phyloP scores from a whole-genome alignment of 2,329 filamentous ascomycete genomes.

The Fusarium austroafricanum region DNA sequence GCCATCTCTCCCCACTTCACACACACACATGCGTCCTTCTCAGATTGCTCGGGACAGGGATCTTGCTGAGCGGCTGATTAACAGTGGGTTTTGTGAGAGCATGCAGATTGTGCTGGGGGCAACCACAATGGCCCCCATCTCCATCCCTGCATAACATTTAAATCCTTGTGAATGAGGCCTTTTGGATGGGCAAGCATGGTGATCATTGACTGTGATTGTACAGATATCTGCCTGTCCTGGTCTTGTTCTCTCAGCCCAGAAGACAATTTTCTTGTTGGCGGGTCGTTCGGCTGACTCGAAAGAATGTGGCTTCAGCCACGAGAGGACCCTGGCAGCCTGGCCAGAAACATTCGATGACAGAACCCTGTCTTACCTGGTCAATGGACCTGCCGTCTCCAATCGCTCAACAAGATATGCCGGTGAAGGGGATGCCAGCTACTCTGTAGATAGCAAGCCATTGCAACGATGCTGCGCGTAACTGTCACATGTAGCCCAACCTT shows the following conservation, averaged over 20 bases:
- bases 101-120: conserved; percentile 23
- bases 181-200: conserved; percentile 2
- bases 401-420: background rate
- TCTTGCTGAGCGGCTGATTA: conserved; percentile 39
- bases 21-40: conserved; percentile 28
- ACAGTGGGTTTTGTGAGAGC: conserved; percentile 31
- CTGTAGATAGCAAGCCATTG: conserved; percentile 17
- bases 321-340: background rate
- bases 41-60: conserved; percentile 35
- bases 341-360: conserved; percentile 14
- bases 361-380: conserved; percentile 9
- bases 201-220: background rate
- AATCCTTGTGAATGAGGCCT: conserved; percentile 10
- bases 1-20: conserved; percentile 26
- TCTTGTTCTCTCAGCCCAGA: background rate
- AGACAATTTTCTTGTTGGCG: background rate
- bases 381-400: background rate
- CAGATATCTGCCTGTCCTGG: background rate
- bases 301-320: background rate
- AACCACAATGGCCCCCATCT: conserved; percentile 5
- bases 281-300: background rate
- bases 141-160: conserved; percentile 16
- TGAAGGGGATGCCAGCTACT: background rate
- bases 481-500: conserved; percentile 41
- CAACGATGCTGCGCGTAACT: conserved; percentile 33